Evolutionary conservation across 2,329 filamentous ascomycete genomes (phyloP).

Genomic region (Claviceps humidiphila): DNA sequence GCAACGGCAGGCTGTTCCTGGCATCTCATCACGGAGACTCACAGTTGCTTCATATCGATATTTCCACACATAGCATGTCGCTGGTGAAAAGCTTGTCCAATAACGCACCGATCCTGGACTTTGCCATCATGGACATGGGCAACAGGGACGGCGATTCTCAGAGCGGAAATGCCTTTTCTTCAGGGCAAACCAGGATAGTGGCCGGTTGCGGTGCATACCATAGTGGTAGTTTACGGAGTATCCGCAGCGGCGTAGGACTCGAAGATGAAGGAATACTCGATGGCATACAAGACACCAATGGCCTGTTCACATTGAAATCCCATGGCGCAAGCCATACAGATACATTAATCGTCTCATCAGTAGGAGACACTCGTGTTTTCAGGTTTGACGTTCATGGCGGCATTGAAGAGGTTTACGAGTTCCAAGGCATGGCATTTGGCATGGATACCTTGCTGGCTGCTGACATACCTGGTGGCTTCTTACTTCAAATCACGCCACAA

Average conservation of each 20-base stretch:
- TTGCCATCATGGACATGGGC: conserved; percentile 92
- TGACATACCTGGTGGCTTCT: conserved; percentile 47
- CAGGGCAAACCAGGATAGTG: conserved; percentile 85
- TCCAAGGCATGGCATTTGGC: conserved; percentile 55
- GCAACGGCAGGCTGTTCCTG: conserved; percentile 61
- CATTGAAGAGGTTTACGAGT: conserved; percentile 75
- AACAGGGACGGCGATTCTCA: conserved; percentile 66
- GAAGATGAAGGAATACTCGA: conserved; percentile 75
- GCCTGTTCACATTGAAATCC: conserved; percentile 56
- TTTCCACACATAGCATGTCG: conserved; percentile 34
- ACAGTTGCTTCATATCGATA: conserved; percentile 55
- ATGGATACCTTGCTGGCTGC: conserved; percentile 58
- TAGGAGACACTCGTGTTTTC: conserved; percentile 75
- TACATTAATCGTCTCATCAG: conserved; percentile 65
- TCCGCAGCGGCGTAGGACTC: conserved; percentile 84
- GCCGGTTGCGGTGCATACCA: conserved; percentile 84
- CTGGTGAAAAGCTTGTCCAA: conserved; percentile 60
- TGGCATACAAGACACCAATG: conserved; percentile 61
- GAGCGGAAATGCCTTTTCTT: conserved; percentile 76
- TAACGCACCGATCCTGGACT: conserved; percentile 84
- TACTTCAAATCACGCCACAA: conserved; percentile 65
- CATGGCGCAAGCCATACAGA: conserved; percentile 41
- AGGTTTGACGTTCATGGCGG: conserved; percentile 59
- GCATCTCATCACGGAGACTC: conserved; percentile 90
- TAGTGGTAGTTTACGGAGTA: conserved; percentile 77